Evolutionary conservation across 2,329 filamentous ascomycete species (phyloP).

Genomic region (Fusarium chuoi): DNA sequence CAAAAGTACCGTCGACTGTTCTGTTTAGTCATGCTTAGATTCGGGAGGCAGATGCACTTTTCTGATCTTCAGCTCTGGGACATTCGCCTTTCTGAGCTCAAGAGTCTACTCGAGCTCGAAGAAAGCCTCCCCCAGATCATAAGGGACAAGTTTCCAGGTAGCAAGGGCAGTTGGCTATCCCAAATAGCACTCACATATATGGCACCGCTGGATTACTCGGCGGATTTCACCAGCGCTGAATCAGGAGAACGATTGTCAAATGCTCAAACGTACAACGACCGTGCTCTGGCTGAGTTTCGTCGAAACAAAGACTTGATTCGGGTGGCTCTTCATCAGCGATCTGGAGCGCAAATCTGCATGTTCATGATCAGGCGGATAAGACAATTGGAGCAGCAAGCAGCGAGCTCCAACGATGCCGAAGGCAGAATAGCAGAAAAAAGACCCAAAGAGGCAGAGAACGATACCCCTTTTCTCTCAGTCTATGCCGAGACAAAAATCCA

Average conservation of each 20-base stretch:
- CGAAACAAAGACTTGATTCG: neutral
- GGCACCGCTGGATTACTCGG: neutral
- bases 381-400: neutral
- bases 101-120: neutral
- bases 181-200: neutral
- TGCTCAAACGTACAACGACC: neutral
- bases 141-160: neutral
- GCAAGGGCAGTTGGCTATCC: neutral
- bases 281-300: neutral
- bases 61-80: neutral
- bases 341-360: neutral
- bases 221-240: neutral
- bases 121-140: neutral
- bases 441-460: fast-evolving
- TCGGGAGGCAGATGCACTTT: neutral
- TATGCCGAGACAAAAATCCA: neutral
- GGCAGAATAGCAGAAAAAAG: fast-evolving
- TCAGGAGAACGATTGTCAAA: neutral
- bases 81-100: neutral
- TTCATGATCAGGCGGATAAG: neutral
- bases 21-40: neutral
- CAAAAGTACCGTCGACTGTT: neutral
- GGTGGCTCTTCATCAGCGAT: neutral
- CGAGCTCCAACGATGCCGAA: neutral
- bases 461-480: fast-evolving